phyloP scores from a whole-genome alignment of 805 yeast genomes.

The Yamadazyma sp. region DNA sequence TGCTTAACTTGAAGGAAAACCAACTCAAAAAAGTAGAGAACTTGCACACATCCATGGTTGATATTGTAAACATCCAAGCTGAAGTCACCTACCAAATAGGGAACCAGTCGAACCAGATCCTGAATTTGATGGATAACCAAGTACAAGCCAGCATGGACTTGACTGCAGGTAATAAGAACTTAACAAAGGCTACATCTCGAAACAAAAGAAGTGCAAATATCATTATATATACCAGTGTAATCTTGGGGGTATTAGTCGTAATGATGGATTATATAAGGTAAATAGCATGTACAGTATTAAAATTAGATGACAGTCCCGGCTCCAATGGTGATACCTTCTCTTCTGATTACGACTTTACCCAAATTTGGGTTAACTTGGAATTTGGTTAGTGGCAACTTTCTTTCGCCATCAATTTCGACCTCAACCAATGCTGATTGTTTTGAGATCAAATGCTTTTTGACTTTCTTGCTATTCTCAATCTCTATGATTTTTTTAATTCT shows the following conservation, averaged over 20 bases:
- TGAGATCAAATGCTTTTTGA: slow-evolving; percentile 53
- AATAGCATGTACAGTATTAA: slow-evolving; percentile 7
- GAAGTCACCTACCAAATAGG: slow-evolving; percentile 73
- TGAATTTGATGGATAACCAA: slow-evolving; percentile 62
- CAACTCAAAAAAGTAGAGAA: slow-evolving; percentile 60
- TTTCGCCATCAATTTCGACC: slow-evolving; percentile 47
- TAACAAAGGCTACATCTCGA: slow-evolving; percentile 64
- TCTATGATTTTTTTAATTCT: slow-evolving; percentile 50
- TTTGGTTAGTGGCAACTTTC: slow-evolving; percentile 52
- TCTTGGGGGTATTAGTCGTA: slow-evolving; percentile 35
- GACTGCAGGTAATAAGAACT: slow-evolving; percentile 65
- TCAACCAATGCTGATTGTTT: slow-evolving; percentile 60
- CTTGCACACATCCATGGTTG: slow-evolving; percentile 63
- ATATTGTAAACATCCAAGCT: slow-evolving; percentile 71
- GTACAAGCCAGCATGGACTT: slow-evolving; percentile 66
- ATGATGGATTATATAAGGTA: slow-evolving; percentile 34
- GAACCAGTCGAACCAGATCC: slow-evolving; percentile 69
- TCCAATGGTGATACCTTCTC: slow-evolving; percentile 70
- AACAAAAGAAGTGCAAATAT: slow-evolving; percentile 50
- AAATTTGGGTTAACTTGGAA: slow-evolving; percentile 49
- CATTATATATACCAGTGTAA: slow-evolving; percentile 32
- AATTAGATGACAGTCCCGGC: slow-evolving; percentile 49
- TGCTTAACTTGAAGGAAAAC: slow-evolving; percentile 54
- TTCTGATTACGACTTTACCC: slow-evolving; percentile 68
- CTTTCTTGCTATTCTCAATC: slow-evolving; percentile 24